A percentile compares a stretch with the other conserved stretches of the same genome.
These are phyloP conservation scores for Cynanchum wilfordii DNA, from an alignment of 257 asterid species.

Conservation along the genomic window DNA sequence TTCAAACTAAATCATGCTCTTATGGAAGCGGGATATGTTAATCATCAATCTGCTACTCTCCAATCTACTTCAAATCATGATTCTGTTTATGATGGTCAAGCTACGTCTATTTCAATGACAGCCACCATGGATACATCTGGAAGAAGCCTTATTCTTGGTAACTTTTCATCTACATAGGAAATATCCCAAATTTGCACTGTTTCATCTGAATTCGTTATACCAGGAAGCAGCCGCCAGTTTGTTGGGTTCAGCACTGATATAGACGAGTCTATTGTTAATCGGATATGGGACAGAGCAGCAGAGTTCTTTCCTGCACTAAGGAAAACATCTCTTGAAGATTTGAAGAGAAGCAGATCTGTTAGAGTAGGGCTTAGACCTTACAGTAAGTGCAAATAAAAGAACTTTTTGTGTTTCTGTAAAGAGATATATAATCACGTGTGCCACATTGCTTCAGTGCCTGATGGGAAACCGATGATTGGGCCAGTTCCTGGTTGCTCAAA, in stretches of 20 bases:
- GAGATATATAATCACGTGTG: not conserved
- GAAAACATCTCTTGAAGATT: slow-evolving; percentile 47
- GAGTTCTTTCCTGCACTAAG: slow-evolving; percentile 74
- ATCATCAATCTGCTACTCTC: slow-evolving; percentile 59
- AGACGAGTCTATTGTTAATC: slow-evolving; percentile 58
- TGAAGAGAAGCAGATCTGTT: slow-evolving; percentile 57
- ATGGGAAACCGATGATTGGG: slow-evolving; percentile 83
- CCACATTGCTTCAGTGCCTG: slow-evolving; percentile 50
- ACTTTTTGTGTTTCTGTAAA: not conserved
- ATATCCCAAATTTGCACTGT: not conserved
- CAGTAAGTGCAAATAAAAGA: slow-evolving; percentile 51
- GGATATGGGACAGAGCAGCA: slow-evolving; percentile 79
- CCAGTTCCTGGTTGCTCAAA: slow-evolving; percentile 69
- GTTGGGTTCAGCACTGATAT: slow-evolving; percentile 66
- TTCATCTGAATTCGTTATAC: slow-evolving; percentile 13
- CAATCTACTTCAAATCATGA: slow-evolving; percentile 34
- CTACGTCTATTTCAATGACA: slow-evolving; percentile 80
- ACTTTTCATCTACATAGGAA: not conserved
- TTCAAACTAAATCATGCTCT: slow-evolving; percentile 87
- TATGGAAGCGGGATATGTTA: slow-evolving; percentile 83
- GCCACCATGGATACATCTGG: slow-evolving; percentile 87
- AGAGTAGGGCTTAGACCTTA: slow-evolving; percentile 95
- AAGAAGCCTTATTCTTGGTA: slow-evolving; percentile 74
- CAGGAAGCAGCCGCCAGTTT: slow-evolving; percentile 96
- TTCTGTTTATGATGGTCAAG: slow-evolving; percentile 39